Evolutionary conservation across 2,329 filamentous ascomycete species (phyloP).

Genomic region (Emmonsiellopsis sp.): DNA sequence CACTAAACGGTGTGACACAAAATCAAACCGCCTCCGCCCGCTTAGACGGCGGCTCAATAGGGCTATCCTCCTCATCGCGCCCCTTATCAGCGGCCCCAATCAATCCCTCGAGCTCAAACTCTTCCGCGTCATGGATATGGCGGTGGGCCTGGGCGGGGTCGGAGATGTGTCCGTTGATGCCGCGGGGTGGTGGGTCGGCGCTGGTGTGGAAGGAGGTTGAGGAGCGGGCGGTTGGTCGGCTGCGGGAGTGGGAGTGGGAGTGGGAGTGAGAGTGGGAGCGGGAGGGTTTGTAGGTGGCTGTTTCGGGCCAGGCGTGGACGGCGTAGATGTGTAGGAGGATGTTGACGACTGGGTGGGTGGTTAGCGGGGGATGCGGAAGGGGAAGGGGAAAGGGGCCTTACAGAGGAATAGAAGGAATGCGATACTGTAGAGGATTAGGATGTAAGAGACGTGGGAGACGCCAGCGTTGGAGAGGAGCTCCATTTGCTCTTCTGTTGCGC

Average conservation of each 20-base stretch:
- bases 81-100: constrained; percentile 31
- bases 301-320: constrained; percentile 44
- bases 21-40: too few relatives aligned
- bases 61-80: constrained; percentile 22
- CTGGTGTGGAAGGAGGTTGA: constrained; percentile 1
- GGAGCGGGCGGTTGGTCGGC: constrained; percentile 1
- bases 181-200: constrained; percentile 15
- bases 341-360: constrained; percentile 52
- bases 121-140: constrained; percentile 70
- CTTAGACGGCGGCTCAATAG: constrained; percentile 2
- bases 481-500: constrained; percentile 96
- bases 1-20: too few relatives aligned
- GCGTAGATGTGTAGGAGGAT: constrained; percentile 81
- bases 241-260: constrained; percentile 6
- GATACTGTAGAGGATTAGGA: constrained; percentile 83
- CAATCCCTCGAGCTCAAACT: constrained; percentile 86
- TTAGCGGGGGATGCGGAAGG: constrained; percentile 7
- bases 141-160: constrained; percentile 32
- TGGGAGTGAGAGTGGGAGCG: constrained; percentile 4
- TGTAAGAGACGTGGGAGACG: constrained; percentile 84
- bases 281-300: constrained; percentile 12
- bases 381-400: constrained; percentile 31
- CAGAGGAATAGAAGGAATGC: constrained; percentile 86
- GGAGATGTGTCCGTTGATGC: constrained; percentile 38
- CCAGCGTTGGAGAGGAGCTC: constrained; percentile 59